Conservation (phyloP, 2,329 filamentous ascomycete genomes). For the Fusarium nisikadoi region DNA sequence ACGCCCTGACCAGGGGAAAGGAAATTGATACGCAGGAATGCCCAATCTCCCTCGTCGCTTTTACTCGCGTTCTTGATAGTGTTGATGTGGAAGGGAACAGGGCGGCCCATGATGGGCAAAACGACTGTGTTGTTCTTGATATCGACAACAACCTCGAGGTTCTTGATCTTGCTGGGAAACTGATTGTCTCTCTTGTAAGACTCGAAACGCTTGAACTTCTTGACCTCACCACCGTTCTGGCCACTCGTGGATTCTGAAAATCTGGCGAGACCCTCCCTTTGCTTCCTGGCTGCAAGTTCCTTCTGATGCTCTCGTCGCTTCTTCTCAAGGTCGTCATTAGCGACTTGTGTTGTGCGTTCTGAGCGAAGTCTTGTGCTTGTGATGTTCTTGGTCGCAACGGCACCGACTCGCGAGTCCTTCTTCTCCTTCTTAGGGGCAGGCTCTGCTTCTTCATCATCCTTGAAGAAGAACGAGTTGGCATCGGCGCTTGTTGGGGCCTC, state of each 20-base stretch:
- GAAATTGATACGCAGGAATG: slow-evolving; percentile 96
- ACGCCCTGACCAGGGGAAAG: slow-evolving; percentile 97
- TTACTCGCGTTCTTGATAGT: slow-evolving; percentile 99
- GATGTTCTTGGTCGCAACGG: slow-evolving; percentile 93
- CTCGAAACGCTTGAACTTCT: slow-evolving; percentile 99
- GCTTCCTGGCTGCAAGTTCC: slow-evolving; percentile 86
- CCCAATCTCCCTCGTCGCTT: slow-evolving; percentile 93
- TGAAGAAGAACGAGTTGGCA: slow-evolving; percentile 98
- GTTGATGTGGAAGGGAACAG: slow-evolving; percentile 95
- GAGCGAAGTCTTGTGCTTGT: slow-evolving; percentile 92
- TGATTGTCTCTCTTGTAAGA: slow-evolving; percentile 99
- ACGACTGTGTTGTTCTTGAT: slow-evolving; percentile 90
- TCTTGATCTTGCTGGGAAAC: slow-evolving; percentile 82
- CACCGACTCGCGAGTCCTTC: slow-evolving; percentile 83
- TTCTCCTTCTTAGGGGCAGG: slow-evolving; percentile 91
- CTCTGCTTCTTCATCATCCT: slow-evolving; percentile 90
- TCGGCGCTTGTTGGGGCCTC: slow-evolving; percentile 92
- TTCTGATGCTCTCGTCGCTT: slow-evolving; percentile 92
- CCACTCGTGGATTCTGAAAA: slow-evolving; percentile 88
- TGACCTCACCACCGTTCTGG: slow-evolving; percentile 89
- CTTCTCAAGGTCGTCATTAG: slow-evolving; percentile 85
- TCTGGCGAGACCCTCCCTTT: slow-evolving; percentile 84
- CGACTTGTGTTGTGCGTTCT: slow-evolving; percentile 86
- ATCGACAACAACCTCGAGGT: slow-evolving; percentile 90
- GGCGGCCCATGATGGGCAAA: slow-evolving; percentile 95